Evolutionary conservation across 1,139 yeast species (phyloP), one percentile per base, ranked within the genome.

Genomic region (Saccharomyces pastorianus): DNA sequence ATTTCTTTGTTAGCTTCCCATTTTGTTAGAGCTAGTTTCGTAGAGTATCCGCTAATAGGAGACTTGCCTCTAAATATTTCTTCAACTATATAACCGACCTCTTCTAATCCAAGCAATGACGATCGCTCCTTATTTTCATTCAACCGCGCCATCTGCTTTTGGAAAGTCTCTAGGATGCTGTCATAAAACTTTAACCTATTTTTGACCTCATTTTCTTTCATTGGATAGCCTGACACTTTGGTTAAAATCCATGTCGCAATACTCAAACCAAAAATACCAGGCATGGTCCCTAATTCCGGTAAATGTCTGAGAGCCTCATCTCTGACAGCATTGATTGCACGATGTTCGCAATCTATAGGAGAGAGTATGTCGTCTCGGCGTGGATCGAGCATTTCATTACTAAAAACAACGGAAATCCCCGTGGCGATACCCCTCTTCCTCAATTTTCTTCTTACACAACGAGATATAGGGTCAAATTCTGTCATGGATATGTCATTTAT

Each of bases 311-410:
- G 97, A 60, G 99, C 79, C 75, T 93, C 93, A 73, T 90, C 91
- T 64, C 82, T 84, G 58, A 93, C 72, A 1, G 96, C 95, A 54
- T 96, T 83, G 52, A 93, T 76, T 69, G 93, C 95, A 53, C 80
- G 82, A 56, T 82, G 78, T 68, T 88, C 95, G 44, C 82, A 85
- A 50, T 89, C 90, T 11, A 90, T 84, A 52, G 93, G 75, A 6
- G 96, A 97, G 58, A 93, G 73, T 56, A 93, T 71, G 59, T 84
- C 80, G 1, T 98, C 98, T 72, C 93, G 93, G 56, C 88, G 82
- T 42, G 96, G 96, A 65, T 91, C 96, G 1, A 99, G 99, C 70
- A 93, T 93, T 68, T 93, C 99, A 1, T 96, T 87, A 29, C 96
- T 87, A 65, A 88, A 93, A 1, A 90, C 95, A 6, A 89, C 91